Evolutionary conservation across 1,139 yeast genomes (phyloP).

Genomic region (Yamadazyma jaroonii): DNA sequence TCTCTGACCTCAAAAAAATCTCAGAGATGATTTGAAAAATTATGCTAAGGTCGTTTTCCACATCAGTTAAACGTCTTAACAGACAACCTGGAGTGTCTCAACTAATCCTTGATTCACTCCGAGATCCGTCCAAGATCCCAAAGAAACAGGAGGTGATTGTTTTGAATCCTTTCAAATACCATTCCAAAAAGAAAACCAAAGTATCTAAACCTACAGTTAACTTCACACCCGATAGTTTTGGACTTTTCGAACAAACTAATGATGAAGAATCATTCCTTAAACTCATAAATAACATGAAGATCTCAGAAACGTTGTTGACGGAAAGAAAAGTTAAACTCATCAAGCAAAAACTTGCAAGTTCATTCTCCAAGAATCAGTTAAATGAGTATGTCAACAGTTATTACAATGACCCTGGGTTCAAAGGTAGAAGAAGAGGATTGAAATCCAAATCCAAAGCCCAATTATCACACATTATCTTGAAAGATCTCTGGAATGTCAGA

Average conservation of each 20-base stretch:
- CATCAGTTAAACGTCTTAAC: not conserved
- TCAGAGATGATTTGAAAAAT: constrained; percentile 2
- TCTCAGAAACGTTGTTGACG: constrained; percentile 7
- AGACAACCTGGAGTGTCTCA: constrained; percentile 6
- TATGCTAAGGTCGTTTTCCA: not conserved
- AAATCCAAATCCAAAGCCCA: constrained; percentile 13
- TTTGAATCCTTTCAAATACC: constrained; percentile 1
- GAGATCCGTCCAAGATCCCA: constrained; percentile 11
- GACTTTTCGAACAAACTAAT: constrained; percentile 1
- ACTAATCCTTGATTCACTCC: constrained; percentile 17
- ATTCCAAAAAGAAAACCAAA: not conserved
- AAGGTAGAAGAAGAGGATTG: constrained; percentile 10
- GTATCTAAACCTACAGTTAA: not conserved
- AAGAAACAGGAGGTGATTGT: constrained; percentile 5
- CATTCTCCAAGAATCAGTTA: constrained; percentile 23
- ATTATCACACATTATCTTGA: constrained; percentile 25
- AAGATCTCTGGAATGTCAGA: constrained; percentile 38
- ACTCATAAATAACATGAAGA: constrained; percentile 10
- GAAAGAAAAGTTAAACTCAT: constrained; percentile 9
- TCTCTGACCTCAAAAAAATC: too few species aligned
- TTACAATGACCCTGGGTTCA: constrained; percentile 8
- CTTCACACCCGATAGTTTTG: not conserved
- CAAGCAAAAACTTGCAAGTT: constrained; percentile 10
- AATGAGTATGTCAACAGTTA: constrained; percentile 16
- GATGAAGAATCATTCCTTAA: constrained; percentile 7